Evolutionary conservation across 2,329 filamentous ascomycete genomes (phyloP).

Genomic region (Colletotrichum spaethianum): DNA sequence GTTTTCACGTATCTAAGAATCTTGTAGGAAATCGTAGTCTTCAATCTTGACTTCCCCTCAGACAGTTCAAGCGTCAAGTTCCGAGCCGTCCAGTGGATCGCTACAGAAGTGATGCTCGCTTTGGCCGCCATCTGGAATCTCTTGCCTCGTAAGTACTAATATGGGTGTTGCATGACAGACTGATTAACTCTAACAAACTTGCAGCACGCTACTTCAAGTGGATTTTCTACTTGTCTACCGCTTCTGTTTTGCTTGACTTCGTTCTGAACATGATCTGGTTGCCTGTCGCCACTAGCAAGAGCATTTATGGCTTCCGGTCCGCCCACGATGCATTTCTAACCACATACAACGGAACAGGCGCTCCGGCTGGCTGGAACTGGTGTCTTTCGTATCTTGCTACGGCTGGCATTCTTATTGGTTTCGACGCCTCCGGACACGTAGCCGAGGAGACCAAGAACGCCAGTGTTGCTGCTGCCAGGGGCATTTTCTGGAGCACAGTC

Average conservation of each 20-base stretch:
- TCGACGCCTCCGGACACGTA: slow-evolving; percentile 73
- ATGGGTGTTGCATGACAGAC: no score
- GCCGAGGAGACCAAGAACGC: slow-evolving; percentile 74
- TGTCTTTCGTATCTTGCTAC: slow-evolving; percentile 73
- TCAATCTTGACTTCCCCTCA: slow-evolving; percentile 68
- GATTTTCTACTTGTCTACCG: slow-evolving; percentile 65
- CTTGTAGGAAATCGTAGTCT: slow-evolving; percentile 68
- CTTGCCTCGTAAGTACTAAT: slow-evolving; percentile 60
- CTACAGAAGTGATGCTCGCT: slow-evolving; percentile 65
- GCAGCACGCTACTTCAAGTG: slow-evolving; percentile 60
- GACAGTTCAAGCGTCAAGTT: slow-evolving; percentile 69
- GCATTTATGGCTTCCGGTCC: slow-evolving; percentile 68
- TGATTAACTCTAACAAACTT: background rate
- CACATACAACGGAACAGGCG: slow-evolving; percentile 71
- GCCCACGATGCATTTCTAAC: slow-evolving; percentile 72
- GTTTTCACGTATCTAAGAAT: background rate
- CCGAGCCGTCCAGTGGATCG: slow-evolving; percentile 73
- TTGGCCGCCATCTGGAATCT: slow-evolving; percentile 65
- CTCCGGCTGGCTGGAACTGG: slow-evolving; percentile 73
- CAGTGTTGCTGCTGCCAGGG: slow-evolving; percentile 66
- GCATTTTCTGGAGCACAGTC: slow-evolving; percentile 73
- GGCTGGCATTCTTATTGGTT: slow-evolving; percentile 72
- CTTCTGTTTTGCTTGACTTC: slow-evolving; percentile 70
- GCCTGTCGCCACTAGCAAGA: slow-evolving; percentile 68
- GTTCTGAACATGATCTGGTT: slow-evolving; percentile 73